Conservation (phyloP, 306 rosid genomes). For the Ammopiptanthus mongolicus region DNA sequence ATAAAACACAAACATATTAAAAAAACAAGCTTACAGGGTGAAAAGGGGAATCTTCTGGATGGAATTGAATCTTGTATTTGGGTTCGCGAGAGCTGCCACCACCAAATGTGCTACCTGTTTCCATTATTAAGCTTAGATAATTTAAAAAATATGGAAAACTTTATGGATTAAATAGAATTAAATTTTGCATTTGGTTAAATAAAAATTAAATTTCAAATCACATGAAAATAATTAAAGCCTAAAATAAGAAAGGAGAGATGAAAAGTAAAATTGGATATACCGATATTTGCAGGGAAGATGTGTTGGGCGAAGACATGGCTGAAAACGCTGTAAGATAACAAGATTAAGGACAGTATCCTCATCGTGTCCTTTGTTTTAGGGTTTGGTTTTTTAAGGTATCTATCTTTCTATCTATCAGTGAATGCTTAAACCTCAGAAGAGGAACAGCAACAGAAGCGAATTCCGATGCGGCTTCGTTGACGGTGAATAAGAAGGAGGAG, state of each 20-base stretch:
- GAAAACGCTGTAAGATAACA: slow-evolving; percentile 22
- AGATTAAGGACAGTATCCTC: slow-evolving; percentile 36
- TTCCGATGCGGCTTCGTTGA: not conserved
- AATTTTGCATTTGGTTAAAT: not conserved
- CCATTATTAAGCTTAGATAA: slow-evolving; percentile 15
- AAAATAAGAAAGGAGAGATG: not conserved
- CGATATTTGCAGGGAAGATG: slow-evolving; percentile 57
- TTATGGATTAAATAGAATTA: not conserved
- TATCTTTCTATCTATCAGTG: not conserved
- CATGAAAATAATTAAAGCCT: not conserved
- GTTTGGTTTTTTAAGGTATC: not conserved
- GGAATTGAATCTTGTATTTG: slow-evolving; percentile 84
- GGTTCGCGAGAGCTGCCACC: slow-evolving; percentile 75
- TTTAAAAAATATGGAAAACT: not conserved
- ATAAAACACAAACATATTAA: not conserved
- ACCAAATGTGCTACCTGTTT: slow-evolving; percentile 58
- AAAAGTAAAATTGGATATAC: slow-evolving; percentile 20
- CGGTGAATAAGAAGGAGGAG: not conserved
- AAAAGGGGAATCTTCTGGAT: slow-evolving; percentile 72
- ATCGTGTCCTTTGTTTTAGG: slow-evolving; percentile 36
- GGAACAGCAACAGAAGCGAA: not conserved
- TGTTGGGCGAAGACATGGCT: slow-evolving; percentile 43
- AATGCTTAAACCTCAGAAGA: not conserved
- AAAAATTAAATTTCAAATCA: not conserved
- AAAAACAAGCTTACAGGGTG: slow-evolving; percentile 51